Conservation (phyloP, 2,329 filamentous ascomycete species). For the Phialophora expanda region DNA sequence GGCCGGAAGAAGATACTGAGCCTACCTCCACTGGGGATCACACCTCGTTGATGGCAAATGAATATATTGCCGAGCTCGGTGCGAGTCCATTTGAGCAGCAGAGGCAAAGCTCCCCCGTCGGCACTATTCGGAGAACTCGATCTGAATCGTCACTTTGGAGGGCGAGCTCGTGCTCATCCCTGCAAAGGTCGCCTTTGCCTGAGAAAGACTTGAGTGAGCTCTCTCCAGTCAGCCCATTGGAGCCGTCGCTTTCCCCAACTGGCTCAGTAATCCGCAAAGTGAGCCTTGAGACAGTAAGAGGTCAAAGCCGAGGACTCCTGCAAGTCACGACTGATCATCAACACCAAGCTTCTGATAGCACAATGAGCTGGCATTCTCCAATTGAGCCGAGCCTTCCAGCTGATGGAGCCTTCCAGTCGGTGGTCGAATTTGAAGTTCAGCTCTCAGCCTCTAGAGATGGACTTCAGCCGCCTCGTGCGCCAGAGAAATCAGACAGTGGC, state of each 20-base stretch:
- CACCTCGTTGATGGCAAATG: conserved; percentile 33
- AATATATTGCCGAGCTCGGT: conserved; percentile 39
- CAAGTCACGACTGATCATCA: background rate
- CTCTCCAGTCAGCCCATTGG: conserved; percentile 9
- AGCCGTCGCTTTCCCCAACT: conserved; percentile 23
- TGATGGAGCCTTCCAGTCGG: conserved; percentile 30
- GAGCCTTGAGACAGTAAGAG: conserved; percentile 7
- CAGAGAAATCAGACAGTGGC: conserved; percentile 38
- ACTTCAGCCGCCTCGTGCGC: conserved; percentile 20
- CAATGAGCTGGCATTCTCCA: conserved; percentile 25
- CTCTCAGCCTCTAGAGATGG: conserved; percentile 11
- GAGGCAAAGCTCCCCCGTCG: conserved; percentile 15
- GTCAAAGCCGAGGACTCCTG: background rate
- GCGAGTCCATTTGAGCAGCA: conserved; percentile 31
- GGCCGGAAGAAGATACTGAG: conserved; percentile 1
- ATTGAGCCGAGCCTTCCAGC: conserved; percentile 13
- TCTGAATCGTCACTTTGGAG: conserved; percentile 29
- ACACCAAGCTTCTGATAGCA: conserved; percentile 11
- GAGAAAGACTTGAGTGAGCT: background rate
- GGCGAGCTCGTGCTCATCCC: conserved; percentile 19
- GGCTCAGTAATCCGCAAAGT: conserved; percentile 29
- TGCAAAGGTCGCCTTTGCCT: conserved; percentile 13
- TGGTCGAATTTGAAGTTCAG: conserved; percentile 30
- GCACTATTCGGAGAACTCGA: conserved; percentile 21
- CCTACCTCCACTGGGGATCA: conserved; percentile 17